Base-by-base conservation (phyloP, 106 monocot species). In the Gastrodia elata region DNA sequence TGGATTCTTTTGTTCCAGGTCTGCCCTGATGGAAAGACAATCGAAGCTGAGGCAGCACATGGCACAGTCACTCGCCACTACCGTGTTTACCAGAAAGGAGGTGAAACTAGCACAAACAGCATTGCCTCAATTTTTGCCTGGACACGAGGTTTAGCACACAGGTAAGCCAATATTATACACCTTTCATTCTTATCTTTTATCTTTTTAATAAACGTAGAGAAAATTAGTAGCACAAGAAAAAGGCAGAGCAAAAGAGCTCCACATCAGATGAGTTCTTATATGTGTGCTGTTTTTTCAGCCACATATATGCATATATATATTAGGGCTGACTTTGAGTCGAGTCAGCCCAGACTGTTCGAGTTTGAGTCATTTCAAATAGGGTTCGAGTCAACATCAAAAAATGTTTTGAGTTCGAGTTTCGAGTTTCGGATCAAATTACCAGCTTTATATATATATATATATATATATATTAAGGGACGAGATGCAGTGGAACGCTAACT, bases 51-150 rank as follows among this genome's bases (percentile, higher is more conserved):
- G 80, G 95, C 95, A 65, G 95, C 95, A 24, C 95, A 96, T 79
- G 95, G 95, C 38, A 96, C 95, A 49, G 95, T 96, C 32, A 96
- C 95, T 37, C 91, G 95, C 2, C 95, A 96, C 77, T 96, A 84
- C 71, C 70, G 95, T 32, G 95, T 96, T 41, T 84, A 96, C 83
- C 90, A 96, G 68, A 96, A 92, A 72, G 96, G 96, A 65, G 96
- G 96, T 44, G 96, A 96, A 83, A 96, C 96, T 64, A 96, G 96
- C 73, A 96, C 96, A 44, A 96, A 96, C 75, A 92, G 92, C 80
- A 96, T 96, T 76, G 92, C 95, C 55, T 96, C 92, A 65, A 96
- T 96, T 76, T 96, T 96, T 84, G 96, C 96, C 2, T 96, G 96
- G 96, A 84, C 96, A 40, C 76, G 90, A 55, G 96, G 96, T 44